Conservation (phyloP, 2,329 filamentous ascomycete genomes). For the Xylaria sp. region DNA sequence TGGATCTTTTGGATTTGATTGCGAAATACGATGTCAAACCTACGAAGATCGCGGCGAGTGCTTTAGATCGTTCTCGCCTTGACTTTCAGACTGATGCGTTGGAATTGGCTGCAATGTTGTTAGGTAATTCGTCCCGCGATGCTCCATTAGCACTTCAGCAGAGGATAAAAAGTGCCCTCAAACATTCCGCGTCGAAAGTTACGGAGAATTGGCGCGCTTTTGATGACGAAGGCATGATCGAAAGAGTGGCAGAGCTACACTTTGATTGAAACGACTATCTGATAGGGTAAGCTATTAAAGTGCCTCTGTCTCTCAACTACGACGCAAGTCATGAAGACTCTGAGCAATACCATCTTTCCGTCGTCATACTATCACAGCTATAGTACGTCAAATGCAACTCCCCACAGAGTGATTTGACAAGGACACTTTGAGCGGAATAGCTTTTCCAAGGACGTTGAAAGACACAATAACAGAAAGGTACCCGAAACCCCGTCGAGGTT, state of each 20-base stretch:
- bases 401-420: neutral
- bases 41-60: neutral
- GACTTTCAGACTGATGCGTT: conserved; percentile 33
- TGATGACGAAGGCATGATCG: conserved; percentile 24
- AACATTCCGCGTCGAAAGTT: conserved; percentile 1
- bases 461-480: neutral
- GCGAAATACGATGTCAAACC: conserved; percentile 15
- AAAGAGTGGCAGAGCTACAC: conserved; percentile 24
- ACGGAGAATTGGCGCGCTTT: conserved; percentile 17
- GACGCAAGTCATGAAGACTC: neutral
- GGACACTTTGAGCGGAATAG: neutral
- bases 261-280: conserved; percentile 19
- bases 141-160: conserved; percentile 10
- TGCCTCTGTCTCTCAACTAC: neutral
- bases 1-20: conserved; percentile 25
- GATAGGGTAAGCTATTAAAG: neutral
- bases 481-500: neutral
- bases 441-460: neutral
- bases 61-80: conserved; percentile 10
- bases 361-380: neutral
- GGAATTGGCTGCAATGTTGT: conserved; percentile 24
- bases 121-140: neutral
- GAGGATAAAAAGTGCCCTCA: conserved; percentile 18
- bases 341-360: neutral
- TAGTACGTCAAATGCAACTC: neutral